Evolutionary conservation across 495 filamentous ascomycete genomes (phyloP).

Genomic region (Lophiostoma macrostomum): DNA sequence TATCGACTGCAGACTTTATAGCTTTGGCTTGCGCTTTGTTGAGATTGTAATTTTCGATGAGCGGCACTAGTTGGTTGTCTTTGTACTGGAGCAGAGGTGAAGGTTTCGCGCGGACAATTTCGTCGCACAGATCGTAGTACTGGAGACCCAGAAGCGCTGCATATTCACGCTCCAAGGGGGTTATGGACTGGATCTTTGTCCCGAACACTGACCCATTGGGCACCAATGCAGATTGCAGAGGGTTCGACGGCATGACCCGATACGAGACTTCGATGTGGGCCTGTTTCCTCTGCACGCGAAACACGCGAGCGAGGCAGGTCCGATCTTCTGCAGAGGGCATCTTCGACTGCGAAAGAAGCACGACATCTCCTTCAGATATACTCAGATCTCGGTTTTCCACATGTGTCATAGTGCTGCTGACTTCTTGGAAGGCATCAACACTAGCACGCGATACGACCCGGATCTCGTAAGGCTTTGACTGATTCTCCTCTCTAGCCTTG

Average conservation of each 20-base stretch:
- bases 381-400: constrained; percentile 65
- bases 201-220: constrained; percentile 65
- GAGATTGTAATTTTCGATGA: constrained; percentile 72
- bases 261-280: constrained; percentile 78
- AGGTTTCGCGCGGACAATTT: constrained; percentile 82
- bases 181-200: constrained; percentile 82
- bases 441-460: constrained; percentile 80
- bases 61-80: constrained; percentile 62
- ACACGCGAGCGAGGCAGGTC: constrained; percentile 84
- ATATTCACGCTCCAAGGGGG: constrained; percentile 90
- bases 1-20: constrained; percentile 84
- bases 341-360: constrained; percentile 71
- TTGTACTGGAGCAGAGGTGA: constrained; percentile 79
- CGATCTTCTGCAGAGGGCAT: constrained; percentile 58
- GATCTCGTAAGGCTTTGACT: constrained; percentile 73
- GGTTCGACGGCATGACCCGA: constrained; percentile 64
- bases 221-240: constrained; percentile 50
- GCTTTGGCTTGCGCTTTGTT: constrained; percentile 92
- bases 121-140: constrained; percentile 92
- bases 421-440: constrained; percentile 89
- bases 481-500: constrained; percentile 80
- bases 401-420: constrained; percentile 74
- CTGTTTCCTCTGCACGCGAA: constrained; percentile 73
- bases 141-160: constrained; percentile 83
- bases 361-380: constrained; percentile 80